Base-by-base conservation (phyloP, 2,329 filamentous ascomycete genomes). In the Colletotrichum camelliae region DNA sequence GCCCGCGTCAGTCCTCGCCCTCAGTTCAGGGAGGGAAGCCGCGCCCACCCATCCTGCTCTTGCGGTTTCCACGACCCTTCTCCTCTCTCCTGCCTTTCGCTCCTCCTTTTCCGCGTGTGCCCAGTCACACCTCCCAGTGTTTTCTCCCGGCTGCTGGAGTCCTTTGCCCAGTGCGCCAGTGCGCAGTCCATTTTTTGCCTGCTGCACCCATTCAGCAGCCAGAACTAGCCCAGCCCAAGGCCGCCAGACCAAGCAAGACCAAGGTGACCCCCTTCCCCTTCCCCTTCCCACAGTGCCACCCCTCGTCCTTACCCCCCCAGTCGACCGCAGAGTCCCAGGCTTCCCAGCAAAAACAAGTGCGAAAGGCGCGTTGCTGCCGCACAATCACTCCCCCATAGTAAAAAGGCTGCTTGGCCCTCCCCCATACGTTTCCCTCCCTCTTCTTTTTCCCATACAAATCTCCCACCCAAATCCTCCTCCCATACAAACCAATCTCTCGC, bases 371-470 rank as follows among this genome's bases (percentile, higher is more conserved):
- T 81, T 81, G 82, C 81, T 79, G 83, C 82, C 85, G 83, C 88
- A 86, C 89, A 91, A 91, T 91, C 89, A 91, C 88, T 88, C 88
- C 85, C 88, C 87, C 89, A 89, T 89, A 91, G 89, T 91, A 91
- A 92, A 92, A 92, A 91, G 89, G 89, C 87, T 87, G 86, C 86
- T 86, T 85, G 85, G 86, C 86, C 85, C 84, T 86, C 86, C 86
- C 88, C 88, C 88, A 88, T 89, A 89, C 88, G 88, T 84, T 87
- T 87, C 85, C 86, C 85, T 85, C 83, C 86, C 88, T 87, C 89
- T 88, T 88, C 85, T 87, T 86, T 88, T 86, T 90, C 89, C 88
- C 89, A 91, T 91, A 91, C 90, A 91, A 90, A 88, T 86, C 86
- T 88, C 86, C 86, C 88, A 89, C 85, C 86, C 83, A 89, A 89